phyloP scores from a whole-genome alignment of 306 rosid species.

The Medicago truncatula region MtrunA17r5.0-ANR NC_053045.1:62971501-62972000 shows the following conservation, averaged over 20 bases:
- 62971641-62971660: neutral
- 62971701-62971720: too few relatives aligned
- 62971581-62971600: slow-evolving; percentile 4
- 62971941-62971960: neutral
- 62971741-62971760: neutral
- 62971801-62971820: too few relatives aligned
- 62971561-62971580: neutral
- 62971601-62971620: neutral
- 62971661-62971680: neutral
- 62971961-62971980: neutral
- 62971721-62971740: neutral
- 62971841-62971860: neutral
- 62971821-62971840: neutral
- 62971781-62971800: too few relatives aligned
- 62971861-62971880: neutral
- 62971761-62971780: too few relatives aligned
- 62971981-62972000: neutral
- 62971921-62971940: neutral
- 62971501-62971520: neutral
- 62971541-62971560: neutral
- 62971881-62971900: neutral
- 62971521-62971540: neutral
- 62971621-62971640: neutral
- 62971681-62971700: neutral
- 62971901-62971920: slow-evolving; percentile 1